These are phyloP conservation scores for Eruca vesicaria DNA, from an alignment of 441 rosid genomes.

Conservation along the genomic window DNA sequence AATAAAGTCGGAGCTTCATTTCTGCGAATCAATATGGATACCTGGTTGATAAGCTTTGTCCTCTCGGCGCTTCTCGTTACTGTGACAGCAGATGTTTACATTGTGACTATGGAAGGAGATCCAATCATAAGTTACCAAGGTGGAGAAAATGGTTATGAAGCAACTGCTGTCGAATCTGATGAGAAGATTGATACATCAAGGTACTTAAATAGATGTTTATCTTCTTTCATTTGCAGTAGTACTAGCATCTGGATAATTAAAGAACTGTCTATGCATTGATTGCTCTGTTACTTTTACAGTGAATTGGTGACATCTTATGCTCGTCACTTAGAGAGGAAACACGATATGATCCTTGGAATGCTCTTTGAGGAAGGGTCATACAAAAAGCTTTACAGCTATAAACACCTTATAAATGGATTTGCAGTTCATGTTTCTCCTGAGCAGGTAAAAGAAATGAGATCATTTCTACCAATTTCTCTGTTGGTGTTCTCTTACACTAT, in stretches of 20 bases:
- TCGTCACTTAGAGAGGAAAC: constrained; percentile 78
- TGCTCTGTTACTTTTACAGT: constrained; percentile 42
- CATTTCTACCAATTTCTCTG: not conserved
- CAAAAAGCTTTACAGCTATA: constrained; percentile 85
- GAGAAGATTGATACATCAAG: constrained; percentile 75
- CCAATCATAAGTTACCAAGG: constrained; percentile 83
- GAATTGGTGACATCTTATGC: constrained; percentile 77
- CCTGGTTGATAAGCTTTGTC: constrained; percentile 28
- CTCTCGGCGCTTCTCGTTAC: constrained; percentile 37
- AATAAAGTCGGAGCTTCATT: constrained; percentile 25
- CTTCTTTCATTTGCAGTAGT: not conserved
- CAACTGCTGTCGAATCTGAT: constrained; percentile 76
- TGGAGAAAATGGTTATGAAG: constrained; percentile 79
- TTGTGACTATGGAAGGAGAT: constrained; percentile 83
- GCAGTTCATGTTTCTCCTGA: constrained; percentile 74
- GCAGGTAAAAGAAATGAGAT: constrained; percentile 58
- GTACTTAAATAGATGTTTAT: constrained; percentile 32
- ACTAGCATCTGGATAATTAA: not conserved
- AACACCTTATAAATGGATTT: constrained; percentile 91
- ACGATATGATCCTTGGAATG: constrained; percentile 81
- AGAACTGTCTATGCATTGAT: not conserved
- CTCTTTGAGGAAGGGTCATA: constrained; percentile 73
- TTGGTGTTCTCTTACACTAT: constrained; percentile 41
- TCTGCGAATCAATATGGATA: constrained; percentile 39
- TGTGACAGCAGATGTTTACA: constrained; percentile 67